Conservation (phyloP, 2,329 filamentous ascomycete genomes). For the Pyrenophora graminea region DNA sequence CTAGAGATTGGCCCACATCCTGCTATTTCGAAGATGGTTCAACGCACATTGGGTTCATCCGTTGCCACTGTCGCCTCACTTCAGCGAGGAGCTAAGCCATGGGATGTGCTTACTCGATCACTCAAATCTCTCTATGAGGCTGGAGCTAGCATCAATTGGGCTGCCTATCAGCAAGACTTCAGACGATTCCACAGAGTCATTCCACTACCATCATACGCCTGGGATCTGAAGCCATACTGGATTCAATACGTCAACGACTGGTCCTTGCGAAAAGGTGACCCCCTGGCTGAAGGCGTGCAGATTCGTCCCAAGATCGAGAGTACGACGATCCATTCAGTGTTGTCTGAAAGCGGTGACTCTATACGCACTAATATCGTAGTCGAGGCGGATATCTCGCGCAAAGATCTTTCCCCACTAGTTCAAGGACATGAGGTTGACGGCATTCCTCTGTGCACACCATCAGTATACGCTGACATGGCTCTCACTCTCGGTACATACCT, state of each 20-base stretch:
- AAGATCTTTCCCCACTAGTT: slow-evolving; percentile 12
- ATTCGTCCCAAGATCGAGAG: slow-evolving; percentile 1
- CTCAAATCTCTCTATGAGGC: too few relatives aligned
- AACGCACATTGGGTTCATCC: slow-evolving; percentile 27
- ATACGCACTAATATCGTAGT: slow-evolving; percentile 6
- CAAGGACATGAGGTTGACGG: slow-evolving; percentile 23
- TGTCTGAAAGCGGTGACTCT: neutral
- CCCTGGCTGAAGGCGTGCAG: neutral
- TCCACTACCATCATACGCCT: slow-evolving; percentile 43
- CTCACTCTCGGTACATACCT: slow-evolving; percentile 33
- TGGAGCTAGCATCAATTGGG: too few relatives aligned
- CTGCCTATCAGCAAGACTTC: slow-evolving; percentile 49
- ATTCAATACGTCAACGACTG: slow-evolving; percentile 43
- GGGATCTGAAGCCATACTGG: slow-evolving; percentile 47
- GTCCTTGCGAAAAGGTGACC: slow-evolving; percentile 25
- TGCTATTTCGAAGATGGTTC: slow-evolving; percentile 11
- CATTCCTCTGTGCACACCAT: slow-evolving; percentile 19
- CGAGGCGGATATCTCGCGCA: slow-evolving; percentile 15
- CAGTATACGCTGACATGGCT: slow-evolving; percentile 43
- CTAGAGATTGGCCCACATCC: slow-evolving; percentile 26
- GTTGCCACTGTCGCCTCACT: slow-evolving; percentile 4
- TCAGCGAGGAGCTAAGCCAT: neutral
- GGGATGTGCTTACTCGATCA: too few relatives aligned
- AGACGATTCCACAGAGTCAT: slow-evolving; percentile 12
- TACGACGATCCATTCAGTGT: slow-evolving; percentile 3